phyloP scores from a whole-genome alignment of 2,329 filamentous ascomycete species.

The Ilyonectria sp. region DNA sequence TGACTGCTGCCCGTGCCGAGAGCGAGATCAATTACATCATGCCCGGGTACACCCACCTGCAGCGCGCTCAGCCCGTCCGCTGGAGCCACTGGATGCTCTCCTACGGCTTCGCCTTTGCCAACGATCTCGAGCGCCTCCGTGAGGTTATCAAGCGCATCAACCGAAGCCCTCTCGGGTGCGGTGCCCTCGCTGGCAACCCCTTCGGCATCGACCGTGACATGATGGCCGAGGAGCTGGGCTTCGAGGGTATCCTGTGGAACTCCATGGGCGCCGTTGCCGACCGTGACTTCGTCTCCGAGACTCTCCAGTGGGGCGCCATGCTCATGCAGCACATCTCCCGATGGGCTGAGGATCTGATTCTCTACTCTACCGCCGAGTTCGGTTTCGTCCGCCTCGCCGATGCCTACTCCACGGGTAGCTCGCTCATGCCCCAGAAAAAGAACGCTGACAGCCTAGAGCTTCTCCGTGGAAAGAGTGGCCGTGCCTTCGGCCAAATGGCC shows the following conservation, averaged over 20 bases:
- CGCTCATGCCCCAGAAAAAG: conserved; percentile 80
- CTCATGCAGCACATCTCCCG: too few species aligned
- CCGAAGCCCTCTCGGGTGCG: conserved; percentile 78
- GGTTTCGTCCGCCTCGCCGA: conserved; percentile 83
- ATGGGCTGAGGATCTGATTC: too few species aligned
- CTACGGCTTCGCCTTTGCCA: conserved; percentile 79
- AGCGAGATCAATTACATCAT: conserved; percentile 75
- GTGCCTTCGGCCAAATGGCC: conserved; percentile 85
- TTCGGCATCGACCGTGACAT: conserved; percentile 86
- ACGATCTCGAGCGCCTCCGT: conserved; percentile 83
- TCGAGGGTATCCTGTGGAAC: conserved; percentile 82
- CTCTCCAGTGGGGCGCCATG: conserved; percentile 83
- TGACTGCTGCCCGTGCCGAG: conserved; percentile 48
- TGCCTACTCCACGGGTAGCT: conserved; percentile 83
- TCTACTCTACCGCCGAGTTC: conserved; percentile 86
- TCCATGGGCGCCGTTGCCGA: conserved; percentile 83
- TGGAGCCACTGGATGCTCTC: conserved; percentile 89
- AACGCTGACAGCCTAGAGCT: conserved; percentile 76
- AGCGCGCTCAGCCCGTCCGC: conserved; percentile 84
- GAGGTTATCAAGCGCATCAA: conserved; percentile 84
- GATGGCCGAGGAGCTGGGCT: conserved; percentile 86
- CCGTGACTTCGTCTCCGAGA: conserved; percentile 87
- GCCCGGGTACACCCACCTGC: conserved; percentile 91
- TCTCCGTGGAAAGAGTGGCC: conserved; percentile 81
- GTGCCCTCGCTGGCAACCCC: conserved; percentile 85